phyloP scores from a whole-genome alignment of 2,329 filamentous ascomycete species.

The Hypoxylon sp. region DNA sequence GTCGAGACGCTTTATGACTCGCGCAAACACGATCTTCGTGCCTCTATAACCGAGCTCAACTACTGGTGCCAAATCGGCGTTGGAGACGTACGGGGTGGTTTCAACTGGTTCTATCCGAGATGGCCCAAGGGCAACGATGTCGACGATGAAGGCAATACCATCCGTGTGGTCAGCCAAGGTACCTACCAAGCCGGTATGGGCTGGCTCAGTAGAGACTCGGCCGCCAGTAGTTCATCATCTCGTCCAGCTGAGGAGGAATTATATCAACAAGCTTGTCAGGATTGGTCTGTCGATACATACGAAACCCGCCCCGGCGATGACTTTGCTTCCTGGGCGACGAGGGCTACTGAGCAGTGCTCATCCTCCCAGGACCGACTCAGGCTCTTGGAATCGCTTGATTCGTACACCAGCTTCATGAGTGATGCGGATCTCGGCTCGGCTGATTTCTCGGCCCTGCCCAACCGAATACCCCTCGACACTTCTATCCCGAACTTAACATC shows the following conservation, averaged over 20 bases:
- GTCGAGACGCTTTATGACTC: constrained; percentile 79
- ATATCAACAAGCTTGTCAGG: constrained; percentile 74
- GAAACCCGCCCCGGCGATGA: constrained; percentile 67
- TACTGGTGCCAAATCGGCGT: constrained; percentile 98
- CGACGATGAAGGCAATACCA: constrained; percentile 75
- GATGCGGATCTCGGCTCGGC: constrained; percentile 73
- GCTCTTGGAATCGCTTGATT: constrained; percentile 66
- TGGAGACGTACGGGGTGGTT: constrained; percentile 87
- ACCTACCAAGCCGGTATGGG: constrained; percentile 88
- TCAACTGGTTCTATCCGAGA: constrained; percentile 89
- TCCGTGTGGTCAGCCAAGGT: constrained; percentile 84
- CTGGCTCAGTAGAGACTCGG: constrained; percentile 75
- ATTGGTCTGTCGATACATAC: constrained; percentile 76
- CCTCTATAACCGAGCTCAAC: constrained; percentile 85
- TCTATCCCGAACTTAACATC: constrained; percentile 70
- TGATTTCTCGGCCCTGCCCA: constrained; percentile 61
- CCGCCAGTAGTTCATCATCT: constrained; percentile 56
- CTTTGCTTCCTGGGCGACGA: constrained; percentile 56
- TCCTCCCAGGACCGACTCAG: constrained; percentile 49
- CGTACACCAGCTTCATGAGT: constrained; percentile 73
- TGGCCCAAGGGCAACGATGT: constrained; percentile 81
- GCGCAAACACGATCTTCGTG: constrained; percentile 81
- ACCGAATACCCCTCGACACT: constrained; percentile 69
- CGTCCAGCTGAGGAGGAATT: constrained; percentile 73
- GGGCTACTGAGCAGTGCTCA: constrained; percentile 17